phyloP scores from a whole-genome alignment of 2,329 filamentous ascomycete genomes.

The Celoporthe dispersa region DNA sequence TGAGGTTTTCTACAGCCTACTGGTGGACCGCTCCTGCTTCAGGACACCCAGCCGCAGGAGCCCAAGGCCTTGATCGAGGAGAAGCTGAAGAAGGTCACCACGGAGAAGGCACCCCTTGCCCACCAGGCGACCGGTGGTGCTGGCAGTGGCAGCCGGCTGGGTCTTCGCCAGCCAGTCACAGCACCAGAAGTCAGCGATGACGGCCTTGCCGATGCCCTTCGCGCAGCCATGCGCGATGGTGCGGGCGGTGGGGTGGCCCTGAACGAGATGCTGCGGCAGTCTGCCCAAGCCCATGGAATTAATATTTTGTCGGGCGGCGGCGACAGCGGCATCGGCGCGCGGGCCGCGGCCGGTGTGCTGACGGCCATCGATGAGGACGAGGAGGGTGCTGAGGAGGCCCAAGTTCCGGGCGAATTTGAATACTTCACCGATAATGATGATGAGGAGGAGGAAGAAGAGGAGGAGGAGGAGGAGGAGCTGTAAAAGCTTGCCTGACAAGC shows the following conservation, averaged over 20 bases:
- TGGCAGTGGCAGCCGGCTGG: constrained; percentile 36
- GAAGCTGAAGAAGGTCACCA: constrained; percentile 82
- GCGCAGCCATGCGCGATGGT: constrained; percentile 40
- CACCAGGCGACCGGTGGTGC: constrained; percentile 39
- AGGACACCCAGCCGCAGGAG: constrained; percentile 80
- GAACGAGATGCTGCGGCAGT: constrained; percentile 49
- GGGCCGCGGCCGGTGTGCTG: constrained; percentile 77
- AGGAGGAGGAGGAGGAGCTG: constrained; percentile 50
- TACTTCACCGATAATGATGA: constrained; percentile 73
- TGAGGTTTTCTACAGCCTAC: constrained; percentile 66
- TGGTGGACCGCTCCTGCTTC: constrained; percentile 88
- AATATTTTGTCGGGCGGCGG: constrained; percentile 32
- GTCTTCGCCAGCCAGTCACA: constrained; percentile 19
- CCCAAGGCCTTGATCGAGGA: constrained; percentile 83
- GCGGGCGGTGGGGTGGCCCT: constrained; percentile 42
- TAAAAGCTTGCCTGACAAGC: constrained; percentile 4
- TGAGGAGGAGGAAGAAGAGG: constrained; percentile 51
- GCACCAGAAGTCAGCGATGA: constrained; percentile 29
- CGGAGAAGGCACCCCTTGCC: constrained; percentile 64
- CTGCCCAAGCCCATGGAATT: constrained; percentile 39
- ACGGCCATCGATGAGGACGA: constrained; percentile 87
- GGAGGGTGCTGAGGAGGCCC: constrained; percentile 74
- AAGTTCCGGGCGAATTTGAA: constrained; percentile 73
- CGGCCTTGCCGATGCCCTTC: constrained; percentile 35
- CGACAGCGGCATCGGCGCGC: constrained; percentile 47